These are phyloP conservation scores for Starmerella roubikii DNA, from an alignment of 805 yeast species.

Conservation along the genomic window DNA sequence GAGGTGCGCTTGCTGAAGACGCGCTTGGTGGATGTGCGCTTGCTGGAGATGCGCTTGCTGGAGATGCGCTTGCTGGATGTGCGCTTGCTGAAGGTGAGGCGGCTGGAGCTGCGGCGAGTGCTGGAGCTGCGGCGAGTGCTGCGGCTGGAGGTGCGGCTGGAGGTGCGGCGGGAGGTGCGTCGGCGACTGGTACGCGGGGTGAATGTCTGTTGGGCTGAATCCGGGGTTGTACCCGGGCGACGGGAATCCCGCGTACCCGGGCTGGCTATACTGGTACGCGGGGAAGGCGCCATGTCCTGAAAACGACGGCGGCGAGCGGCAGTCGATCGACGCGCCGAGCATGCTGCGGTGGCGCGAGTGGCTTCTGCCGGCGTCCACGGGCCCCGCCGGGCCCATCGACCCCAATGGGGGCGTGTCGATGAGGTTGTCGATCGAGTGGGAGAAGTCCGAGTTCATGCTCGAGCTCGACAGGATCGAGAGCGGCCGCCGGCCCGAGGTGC, in stretches of 20 bases:
- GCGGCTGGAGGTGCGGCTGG: background rate
- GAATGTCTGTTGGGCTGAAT: too few species aligned
- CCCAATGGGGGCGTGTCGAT: background rate
- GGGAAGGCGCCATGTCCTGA: background rate
- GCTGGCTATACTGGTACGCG: too few species aligned
- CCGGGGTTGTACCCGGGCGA: too few species aligned
- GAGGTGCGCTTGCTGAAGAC: too few species aligned
- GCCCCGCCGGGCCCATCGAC: background rate
- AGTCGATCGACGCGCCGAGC: constrained; percentile 12
- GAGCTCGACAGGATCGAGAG: constrained; percentile 13
- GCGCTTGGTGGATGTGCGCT: too few species aligned
- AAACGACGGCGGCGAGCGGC: constrained; percentile 1
- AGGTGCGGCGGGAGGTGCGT: background rate
- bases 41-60: too few species aligned
- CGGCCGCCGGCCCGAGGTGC: constrained; percentile 13
- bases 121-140: background rate
- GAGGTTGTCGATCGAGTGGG: constrained; percentile 3
- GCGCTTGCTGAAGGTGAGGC: too few species aligned
- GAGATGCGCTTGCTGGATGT: too few species aligned
- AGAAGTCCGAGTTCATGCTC: constrained; percentile 13
- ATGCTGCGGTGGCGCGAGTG: constrained; percentile 16
- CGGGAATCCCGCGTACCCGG: too few species aligned
- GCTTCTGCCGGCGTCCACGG: background rate
- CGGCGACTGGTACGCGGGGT: constrained; percentile 1
- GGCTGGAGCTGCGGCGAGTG: background rate